Percentiles rank a stretch among this genome's conserved stretches.
phyloP scores from a whole-genome alignment of 306 rosid genomes.

The Malus orientalis region DNA sequence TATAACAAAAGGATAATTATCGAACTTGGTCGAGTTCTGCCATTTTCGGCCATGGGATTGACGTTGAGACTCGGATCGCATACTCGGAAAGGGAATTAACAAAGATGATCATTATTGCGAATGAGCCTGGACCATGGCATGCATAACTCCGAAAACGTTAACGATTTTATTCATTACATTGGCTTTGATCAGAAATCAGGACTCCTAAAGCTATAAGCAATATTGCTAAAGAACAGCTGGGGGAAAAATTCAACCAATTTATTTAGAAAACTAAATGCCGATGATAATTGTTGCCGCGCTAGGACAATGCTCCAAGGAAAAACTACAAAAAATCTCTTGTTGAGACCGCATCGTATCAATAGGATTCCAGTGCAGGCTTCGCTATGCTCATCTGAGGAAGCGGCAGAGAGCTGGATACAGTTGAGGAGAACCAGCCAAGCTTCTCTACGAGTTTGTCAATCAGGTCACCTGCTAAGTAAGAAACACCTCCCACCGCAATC shows the following conservation, averaged over 20 bases:
- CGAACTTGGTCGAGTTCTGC: too few relatives aligned
- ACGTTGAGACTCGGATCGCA: neutral
- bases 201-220: neutral
- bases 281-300: neutral
- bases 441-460: conserved; percentile 30
- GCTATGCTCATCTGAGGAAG: conserved; percentile 19
- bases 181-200: neutral
- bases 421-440: conserved; percentile 49
- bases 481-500: conserved; percentile 41
- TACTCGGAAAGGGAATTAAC: neutral
- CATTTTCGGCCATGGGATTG: neutral
- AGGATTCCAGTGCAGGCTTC: conserved; percentile 28
- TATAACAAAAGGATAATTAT: too few relatives aligned
- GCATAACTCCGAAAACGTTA: neutral
- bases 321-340: conserved; percentile 7
- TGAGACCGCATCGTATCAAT: neutral
- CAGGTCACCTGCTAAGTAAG: conserved; percentile 52
- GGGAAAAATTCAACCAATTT: neutral
- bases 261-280: neutral
- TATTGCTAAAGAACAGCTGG: neutral
- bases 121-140: neutral
- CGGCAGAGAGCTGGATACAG: conserved; percentile 3
- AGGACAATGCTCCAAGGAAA: neutral
- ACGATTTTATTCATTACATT: neutral
- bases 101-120: neutral